Base-by-base conservation (phyloP, 2,329 filamentous ascomycete genomes). In the Ophiostoma tasmaniense region DNA sequence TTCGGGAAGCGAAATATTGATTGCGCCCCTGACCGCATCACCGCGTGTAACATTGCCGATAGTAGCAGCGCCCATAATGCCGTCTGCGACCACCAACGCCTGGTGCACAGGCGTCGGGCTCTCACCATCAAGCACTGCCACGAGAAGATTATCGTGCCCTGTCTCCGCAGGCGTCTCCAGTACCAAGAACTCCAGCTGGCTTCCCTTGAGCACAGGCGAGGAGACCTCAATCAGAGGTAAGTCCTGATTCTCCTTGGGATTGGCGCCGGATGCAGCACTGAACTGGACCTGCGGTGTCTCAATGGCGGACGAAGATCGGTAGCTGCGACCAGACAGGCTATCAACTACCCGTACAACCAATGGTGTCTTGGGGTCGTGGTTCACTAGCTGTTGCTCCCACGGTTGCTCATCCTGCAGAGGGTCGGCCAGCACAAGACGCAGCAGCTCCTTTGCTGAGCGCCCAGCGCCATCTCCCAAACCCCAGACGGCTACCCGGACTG, bases 71-170 rank as follows among this genome's bases (percentile, higher is more conserved):
- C 90, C 92, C 67, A 85, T 80, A 2, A 96, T 79, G 0, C 92
- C 93, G 66, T 91, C 84, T 0, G 87, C 88, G 10, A 96, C 84
- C 11, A 97, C 74, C 20, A 97, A 79, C 0, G 89, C 87, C 75
- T 89, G 91, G 76, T 98, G 94, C 0, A 97, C 92, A 0, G 94
- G 93, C 62, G 92, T 92, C 7, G 88, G 87, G 59, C 95, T 83
- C 17, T 83, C 20, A 88, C 84, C 14, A 88, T 87, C 69, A 87
- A 84, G 71, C 87, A 83, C 37, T 14, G 45, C 39, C 3, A 22
- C 64, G 11, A 66, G 28, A 11, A 66, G 42, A 13, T 52, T 35
- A 3, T 33, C 39, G 5, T 66, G 64, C 11, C 22, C 64, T n/a
- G 33, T 33, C 25, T 66, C 39, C 13, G 42, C 77, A 20, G 69